phyloP scores from a whole-genome alignment of 768 basidiomycete genomes.

The Agaricus subrufescens region DNA sequence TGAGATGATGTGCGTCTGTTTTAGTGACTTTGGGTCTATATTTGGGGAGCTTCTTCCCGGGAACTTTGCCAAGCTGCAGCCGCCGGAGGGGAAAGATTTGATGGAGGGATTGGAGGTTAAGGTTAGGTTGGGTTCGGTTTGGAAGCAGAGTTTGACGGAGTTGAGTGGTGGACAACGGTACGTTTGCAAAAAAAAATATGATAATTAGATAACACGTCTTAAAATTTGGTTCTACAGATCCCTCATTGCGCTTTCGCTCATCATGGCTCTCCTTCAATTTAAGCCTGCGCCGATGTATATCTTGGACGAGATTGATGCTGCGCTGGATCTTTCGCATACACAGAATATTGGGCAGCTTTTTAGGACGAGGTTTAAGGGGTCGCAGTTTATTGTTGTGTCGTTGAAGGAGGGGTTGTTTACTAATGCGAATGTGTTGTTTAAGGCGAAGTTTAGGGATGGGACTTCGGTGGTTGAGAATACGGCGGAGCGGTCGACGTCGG shows the following conservation, averaged over 20 bases:
- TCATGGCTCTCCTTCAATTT: conserved; percentile 99
- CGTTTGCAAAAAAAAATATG: conserved; percentile 16
- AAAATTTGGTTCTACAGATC: conserved; percentile 50
- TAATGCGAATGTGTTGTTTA: conserved; percentile 95
- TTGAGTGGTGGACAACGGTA: conserved; percentile 96
- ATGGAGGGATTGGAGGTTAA: conserved; percentile 97
- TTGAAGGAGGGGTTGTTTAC: conserved; percentile 97
- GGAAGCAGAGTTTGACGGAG: conserved; percentile 98
- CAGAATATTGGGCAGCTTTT: conserved; percentile 99
- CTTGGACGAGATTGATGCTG: conserved; percentile 97
- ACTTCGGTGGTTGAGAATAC: conserved; percentile 88
- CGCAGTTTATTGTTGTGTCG: conserved; percentile 97
- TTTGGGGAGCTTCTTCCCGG: conserved; percentile 94
- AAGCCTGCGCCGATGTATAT: conserved; percentile 99
- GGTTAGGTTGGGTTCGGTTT: conserved; percentile 88
- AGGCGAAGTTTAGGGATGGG: conserved; percentile 89
- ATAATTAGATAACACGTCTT: neutral
- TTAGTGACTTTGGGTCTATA: conserved; percentile 92
- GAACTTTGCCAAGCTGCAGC: conserved; percentile 92
- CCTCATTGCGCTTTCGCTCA: conserved; percentile 93
- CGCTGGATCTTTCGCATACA: conserved; percentile 91
- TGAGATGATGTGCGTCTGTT: neutral
- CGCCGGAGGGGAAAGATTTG: conserved; percentile 90
- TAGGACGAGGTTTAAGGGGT: conserved; percentile 93
- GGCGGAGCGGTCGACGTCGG: conserved; percentile 55